Conservation (phyloP, 441 rosid genomes). For the Erodium moschatum region DNA sequence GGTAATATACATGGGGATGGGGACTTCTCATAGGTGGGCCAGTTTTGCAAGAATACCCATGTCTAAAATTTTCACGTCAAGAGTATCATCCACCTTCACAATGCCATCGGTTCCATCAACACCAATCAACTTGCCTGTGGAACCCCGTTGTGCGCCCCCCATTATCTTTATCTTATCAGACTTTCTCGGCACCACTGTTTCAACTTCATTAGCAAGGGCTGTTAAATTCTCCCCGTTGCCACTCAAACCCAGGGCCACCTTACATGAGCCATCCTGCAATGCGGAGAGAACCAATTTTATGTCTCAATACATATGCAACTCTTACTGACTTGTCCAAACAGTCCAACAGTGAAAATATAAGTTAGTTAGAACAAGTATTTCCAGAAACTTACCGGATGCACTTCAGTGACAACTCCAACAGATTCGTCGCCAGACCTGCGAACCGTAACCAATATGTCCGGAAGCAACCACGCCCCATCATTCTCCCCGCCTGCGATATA, state of each 20-base stretch:
- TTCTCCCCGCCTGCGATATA: constrained; percentile 59
- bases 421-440: constrained; percentile 58
- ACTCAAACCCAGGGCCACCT: constrained; percentile 51
- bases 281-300: background rate
- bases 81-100: constrained; percentile 72
- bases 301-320: background rate
- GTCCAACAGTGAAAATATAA: no score
- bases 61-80: constrained; percentile 87
- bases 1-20: background rate
- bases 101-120: constrained; percentile 90
- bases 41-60: constrained; percentile 65
- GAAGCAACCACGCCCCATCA: constrained; percentile 79
- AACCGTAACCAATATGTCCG: constrained; percentile 73
- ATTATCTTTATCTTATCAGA: constrained; percentile 74
- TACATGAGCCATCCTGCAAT: constrained; percentile 77
- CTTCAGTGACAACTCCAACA: constrained; percentile 70
- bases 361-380: background rate
- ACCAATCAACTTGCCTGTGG: constrained; percentile 78
- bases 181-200: constrained; percentile 67
- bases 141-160: constrained; percentile 74
- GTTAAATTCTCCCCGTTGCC: constrained; percentile 56
- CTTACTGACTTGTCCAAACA: background rate
- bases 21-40: constrained; percentile 15
- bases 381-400: constrained; percentile 48
- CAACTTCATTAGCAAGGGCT: constrained; percentile 47